Base-by-base conservation (phyloP, 352 stramenopile genomes). In the Phytophthora pistaciae region DNA sequence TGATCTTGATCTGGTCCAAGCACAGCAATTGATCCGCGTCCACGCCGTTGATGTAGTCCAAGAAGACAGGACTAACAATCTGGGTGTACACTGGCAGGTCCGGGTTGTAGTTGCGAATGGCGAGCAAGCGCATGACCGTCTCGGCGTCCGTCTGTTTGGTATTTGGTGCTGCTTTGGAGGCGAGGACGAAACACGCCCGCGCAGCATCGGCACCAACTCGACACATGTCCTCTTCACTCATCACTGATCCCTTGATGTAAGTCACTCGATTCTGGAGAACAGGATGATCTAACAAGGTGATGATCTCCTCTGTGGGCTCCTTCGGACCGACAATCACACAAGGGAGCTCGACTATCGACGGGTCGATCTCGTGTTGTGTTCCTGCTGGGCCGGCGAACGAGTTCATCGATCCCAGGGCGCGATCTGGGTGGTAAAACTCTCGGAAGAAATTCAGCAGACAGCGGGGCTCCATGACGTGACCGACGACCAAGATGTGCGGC, bases 231-330 rank as follows among this genome's bases (percentile, higher is more conserved):
- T 91, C 84, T 56, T 90, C 84, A 31, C 72, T 83, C 78, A 91
- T 86, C 6, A 91, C 78, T 1, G 82, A 90, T 25, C 80, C 82
- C 33, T 91, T 91, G 62, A 91, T 88, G 70, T 87, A 91, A 14
- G 67, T 83, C 5, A 91, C 84, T 20, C 79, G 77, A 27, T 84
- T 79, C 66, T 91, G 80, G 1, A 90, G 75, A 3, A 91, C 73
- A 5, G 84, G 84, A 38, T 91, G 82, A 25, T 90, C 74, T 13
- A 91, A 58, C n/a, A 91, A 55, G 53, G 73, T 82, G 29, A 89
- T 72, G 54, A 90, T 73, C 20, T 72, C 75, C 57, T 91, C 84
- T 8, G 63, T 79, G 1, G 84, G 84, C 36, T 91, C 84, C 3
- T 84, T 64, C 0, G 82, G 84, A 0, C 77, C 84, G 36, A 91